Conservation (phyloP, 257 asterid species). For the Scutellaria barbata region DNA sequence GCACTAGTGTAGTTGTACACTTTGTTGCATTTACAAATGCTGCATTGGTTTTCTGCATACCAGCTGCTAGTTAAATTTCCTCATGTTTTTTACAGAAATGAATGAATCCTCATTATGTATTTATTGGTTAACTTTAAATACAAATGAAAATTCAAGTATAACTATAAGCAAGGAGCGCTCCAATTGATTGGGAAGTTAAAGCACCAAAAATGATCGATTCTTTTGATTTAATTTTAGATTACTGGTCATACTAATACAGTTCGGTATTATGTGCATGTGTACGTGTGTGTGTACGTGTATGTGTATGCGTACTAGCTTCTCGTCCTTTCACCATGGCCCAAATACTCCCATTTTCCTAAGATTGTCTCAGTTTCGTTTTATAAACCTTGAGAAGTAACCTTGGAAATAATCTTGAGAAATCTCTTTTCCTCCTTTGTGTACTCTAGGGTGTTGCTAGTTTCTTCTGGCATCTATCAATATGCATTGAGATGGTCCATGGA, state of each 20-base stretch:
- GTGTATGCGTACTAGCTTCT: not conserved
- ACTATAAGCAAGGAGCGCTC: not conserved
- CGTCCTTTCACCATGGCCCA: not conserved
- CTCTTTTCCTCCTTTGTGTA: constrained; percentile 1
- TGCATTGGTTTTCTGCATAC: not conserved
- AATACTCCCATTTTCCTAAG: not conserved
- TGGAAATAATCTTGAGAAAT: not conserved
- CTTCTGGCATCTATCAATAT: not conserved
- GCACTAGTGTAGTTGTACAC: not conserved
- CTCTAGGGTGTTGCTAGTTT: not conserved
- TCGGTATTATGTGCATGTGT: not conserved
- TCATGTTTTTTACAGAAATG: constrained; percentile 6
- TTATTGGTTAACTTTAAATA: constrained; percentile 11
- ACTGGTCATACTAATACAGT: not conserved
- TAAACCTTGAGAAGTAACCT: not conserved
- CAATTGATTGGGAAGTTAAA: constrained; percentile 1
- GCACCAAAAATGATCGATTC: not conserved
- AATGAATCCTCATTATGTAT: constrained; percentile 3
- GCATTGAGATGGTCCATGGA: not conserved
- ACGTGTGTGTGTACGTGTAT: not conserved
- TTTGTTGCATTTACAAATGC: constrained; percentile 10
- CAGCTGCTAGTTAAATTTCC: constrained; percentile 14
- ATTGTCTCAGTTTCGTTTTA: not conserved
- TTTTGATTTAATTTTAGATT: constrained; percentile 7
- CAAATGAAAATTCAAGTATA: constrained; percentile 6